phyloP scores from a whole-genome alignment of 768 basidiomycete genomes.

The Boletus vinaceobasis region DNA sequence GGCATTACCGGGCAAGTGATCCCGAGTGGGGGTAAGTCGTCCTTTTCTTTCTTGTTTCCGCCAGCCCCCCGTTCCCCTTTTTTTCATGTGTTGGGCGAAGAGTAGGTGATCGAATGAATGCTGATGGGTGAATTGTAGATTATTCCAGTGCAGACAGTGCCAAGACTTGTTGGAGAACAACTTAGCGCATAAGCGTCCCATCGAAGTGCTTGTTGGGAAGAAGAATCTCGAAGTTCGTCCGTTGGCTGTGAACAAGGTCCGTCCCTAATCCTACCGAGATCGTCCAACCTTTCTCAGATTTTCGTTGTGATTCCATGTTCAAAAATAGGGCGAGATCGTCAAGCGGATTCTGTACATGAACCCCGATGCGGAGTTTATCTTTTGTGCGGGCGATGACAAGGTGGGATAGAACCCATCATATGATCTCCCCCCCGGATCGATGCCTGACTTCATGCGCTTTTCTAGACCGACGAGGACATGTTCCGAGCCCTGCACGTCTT shows the following conservation, averaged over 20 bases:
- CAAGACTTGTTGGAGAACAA: constrained; percentile 96
- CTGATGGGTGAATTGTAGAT: constrained; percentile 36
- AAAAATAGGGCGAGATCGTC: constrained; percentile 82
- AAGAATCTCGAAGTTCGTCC: constrained; percentile 98
- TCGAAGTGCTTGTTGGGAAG: constrained; percentile 96
- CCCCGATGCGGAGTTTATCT: constrained; percentile 92
- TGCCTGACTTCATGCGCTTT: neutral
- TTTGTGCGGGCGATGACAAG: constrained; percentile 99
- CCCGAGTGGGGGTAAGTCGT: constrained; percentile 91
- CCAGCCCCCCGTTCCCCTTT: neutral
- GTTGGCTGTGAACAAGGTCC: constrained; percentile 87
- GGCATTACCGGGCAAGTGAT: constrained; percentile 93
- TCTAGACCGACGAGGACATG: constrained; percentile 97
- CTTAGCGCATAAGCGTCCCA: constrained; percentile 86
- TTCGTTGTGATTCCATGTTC: neutral
- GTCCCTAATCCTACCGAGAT: neutral
- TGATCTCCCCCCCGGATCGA: neutral
- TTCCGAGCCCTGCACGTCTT: constrained; percentile 84
- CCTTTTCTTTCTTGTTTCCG: neutral
- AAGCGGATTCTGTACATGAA: constrained; percentile 90
- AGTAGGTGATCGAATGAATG: neutral
- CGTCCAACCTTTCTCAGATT: neutral
- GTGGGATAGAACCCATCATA: constrained; percentile 32
- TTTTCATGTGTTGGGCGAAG: neutral
- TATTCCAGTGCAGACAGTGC: constrained; percentile 95